These are phyloP conservation scores for Penicillium sp. DNA, from an alignment of 2,329 filamentous ascomycete species.

Conservation along the genomic window DNA sequence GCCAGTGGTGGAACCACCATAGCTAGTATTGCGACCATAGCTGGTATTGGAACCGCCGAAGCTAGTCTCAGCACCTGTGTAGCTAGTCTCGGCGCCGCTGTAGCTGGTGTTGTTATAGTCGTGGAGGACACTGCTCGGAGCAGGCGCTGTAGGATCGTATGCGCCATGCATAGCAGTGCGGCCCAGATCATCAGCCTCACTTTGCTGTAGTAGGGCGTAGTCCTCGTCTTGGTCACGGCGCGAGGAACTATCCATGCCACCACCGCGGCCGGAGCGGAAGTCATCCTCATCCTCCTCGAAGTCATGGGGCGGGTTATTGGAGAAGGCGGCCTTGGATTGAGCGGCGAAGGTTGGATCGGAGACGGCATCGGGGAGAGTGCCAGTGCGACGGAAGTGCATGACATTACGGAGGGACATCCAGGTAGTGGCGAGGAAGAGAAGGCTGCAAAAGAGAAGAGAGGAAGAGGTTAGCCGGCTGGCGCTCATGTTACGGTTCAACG, in stretches of 20 bases:
- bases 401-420: slow-evolving; percentile 60
- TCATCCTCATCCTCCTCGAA: slow-evolving; percentile 52
- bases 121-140: slow-evolving; percentile 37
- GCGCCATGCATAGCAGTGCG: slow-evolving; percentile 42
- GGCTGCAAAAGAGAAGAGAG: slow-evolving; percentile 37
- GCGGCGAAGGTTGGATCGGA: slow-evolving; percentile 54
- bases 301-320: slow-evolving; percentile 50
- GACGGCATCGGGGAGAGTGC: slow-evolving; percentile 54
- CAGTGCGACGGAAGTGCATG: slow-evolving; percentile 60
- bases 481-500: neutral
- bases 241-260: slow-evolving; percentile 45
- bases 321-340: slow-evolving; percentile 54
- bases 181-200: slow-evolving; percentile 49
- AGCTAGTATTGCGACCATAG: slow-evolving; percentile 2
- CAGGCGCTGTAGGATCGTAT: slow-evolving; percentile 45
- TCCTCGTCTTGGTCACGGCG: slow-evolving; percentile 53
- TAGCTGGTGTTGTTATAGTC: slow-evolving; percentile 48
- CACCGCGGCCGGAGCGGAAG: slow-evolving; percentile 45
- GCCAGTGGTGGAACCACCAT: slow-evolving; percentile 7
- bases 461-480: neutral
- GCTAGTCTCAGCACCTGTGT: slow-evolving; percentile 28
- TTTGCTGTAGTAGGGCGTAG: slow-evolving; percentile 56
- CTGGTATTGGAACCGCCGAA: neutral
- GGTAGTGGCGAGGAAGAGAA: slow-evolving; percentile 59
- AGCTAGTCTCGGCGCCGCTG: slow-evolving; percentile 37